Conservation (phyloP, 805 yeast species). For the Lachancea dasiensis region DNA sequence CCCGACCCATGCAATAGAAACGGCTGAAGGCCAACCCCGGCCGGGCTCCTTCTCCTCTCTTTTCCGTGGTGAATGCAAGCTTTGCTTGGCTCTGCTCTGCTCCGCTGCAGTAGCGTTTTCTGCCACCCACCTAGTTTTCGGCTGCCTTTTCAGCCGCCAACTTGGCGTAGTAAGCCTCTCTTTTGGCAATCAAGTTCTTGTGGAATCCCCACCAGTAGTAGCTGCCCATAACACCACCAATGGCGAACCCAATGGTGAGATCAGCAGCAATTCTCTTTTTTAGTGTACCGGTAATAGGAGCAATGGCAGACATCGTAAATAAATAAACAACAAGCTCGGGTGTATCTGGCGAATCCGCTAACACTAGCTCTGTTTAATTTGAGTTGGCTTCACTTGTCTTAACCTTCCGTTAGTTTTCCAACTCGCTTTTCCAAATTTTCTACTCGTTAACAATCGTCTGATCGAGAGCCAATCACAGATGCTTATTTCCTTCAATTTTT, state of each 20-base stretch:
- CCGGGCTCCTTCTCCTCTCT: neutral
- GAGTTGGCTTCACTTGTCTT: no score
- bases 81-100: no score
- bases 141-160: slow-evolving; percentile 66
- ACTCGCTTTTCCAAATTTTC: neutral
- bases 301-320: slow-evolving; percentile 69
- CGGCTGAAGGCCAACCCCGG: neutral
- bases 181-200: slow-evolving; percentile 60
- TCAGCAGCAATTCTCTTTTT: slow-evolving; percentile 78
- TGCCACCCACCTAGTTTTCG: slow-evolving; percentile 15
- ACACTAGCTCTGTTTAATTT: no score
- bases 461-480: slow-evolving; percentile 5
- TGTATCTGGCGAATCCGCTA: no score
- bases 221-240: slow-evolving; percentile 58
- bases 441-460: neutral
- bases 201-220: slow-evolving; percentile 87
- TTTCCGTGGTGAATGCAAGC: no score
- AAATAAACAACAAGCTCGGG: no score
- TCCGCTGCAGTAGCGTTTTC: no score
- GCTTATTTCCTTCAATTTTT: neutral
- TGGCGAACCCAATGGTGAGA: slow-evolving; percentile 58
- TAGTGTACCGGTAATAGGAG: slow-evolving; percentile 80
- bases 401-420: no score
- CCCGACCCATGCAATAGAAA: neutral
- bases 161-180: slow-evolving; percentile 81